Base-by-base conservation (phyloP, 305 asterid genomes). In the Petunia hybrid region DNA sequence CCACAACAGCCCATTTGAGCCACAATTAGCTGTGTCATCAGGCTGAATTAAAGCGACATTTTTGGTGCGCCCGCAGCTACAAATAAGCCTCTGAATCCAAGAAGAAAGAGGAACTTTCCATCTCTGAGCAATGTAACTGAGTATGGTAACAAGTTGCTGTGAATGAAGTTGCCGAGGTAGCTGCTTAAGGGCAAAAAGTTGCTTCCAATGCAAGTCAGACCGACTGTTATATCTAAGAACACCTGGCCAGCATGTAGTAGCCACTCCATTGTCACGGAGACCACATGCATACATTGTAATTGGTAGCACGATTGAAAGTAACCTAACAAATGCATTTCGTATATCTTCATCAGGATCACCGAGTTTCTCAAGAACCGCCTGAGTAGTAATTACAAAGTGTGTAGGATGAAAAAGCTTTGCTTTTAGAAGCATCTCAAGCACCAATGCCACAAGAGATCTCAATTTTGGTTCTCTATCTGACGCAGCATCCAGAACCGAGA, bases 81-180 rank as follows among this genome's bases (percentile, higher is more conserved):
- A 89, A 87, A 93, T 87, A 77, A 97, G 93, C 83, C 98, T 91
- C 83, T 89, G 97, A 82, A 97, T 97, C 99, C 99, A 97, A 62
- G 98, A 91, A 83, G 98, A 89, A 80, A 97, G 88, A 82, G 98
- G 94, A 71, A 88, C 97, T 87, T 94, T 94, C 98, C 98, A 97
- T 85, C 99, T 91, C 88, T 93, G 99, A 77, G 99, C 94, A 81
- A 97, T 90, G 90, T 92, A 97, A 89, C 97, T 93, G 91, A 97
- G 90, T 85, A 94, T 84, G 80, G 98, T 88, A 88, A 97, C 97
- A 85, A 97, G 94, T 77, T 97, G 99, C 88, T 94, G 98, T 59
- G 99, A 92, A 77, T 94, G 98, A 85, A 97, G 91, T 85, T 90
- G 93, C 85, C 89, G 97, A 40, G 97, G 94, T 87, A 93, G 86